Evolutionary conservation across 148 eudicot genomes (phyloP), one percentile per base, ranked within the genome.

Genomic region (Chenopodium album): DNA sequence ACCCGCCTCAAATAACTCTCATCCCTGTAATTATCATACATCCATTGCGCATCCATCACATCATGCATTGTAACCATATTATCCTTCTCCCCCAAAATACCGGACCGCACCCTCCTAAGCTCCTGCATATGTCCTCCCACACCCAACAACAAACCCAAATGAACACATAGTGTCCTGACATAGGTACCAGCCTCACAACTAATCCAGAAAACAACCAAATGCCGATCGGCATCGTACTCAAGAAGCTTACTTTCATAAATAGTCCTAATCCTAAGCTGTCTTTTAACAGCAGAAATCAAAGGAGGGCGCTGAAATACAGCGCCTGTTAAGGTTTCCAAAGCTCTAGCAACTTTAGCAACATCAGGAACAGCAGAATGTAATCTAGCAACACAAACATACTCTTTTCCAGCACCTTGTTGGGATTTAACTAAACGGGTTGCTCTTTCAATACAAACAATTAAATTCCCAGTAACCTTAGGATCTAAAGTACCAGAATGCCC

Each of bases 51-150:
- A 88, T 95, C 99, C 92, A 95, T 90, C 32, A 93, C 98, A 87
- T 95, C 98, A 34, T 93, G 99, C 99, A 95, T 93, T 0, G 97
- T 95, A 54, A 93, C 94, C 99, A 93, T 95, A 64, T 95, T 95
- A 88, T 95, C 94, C 80, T 92, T 95, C 91, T 95, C 99, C 11
- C 99, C 99, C 83, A 88, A 74, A 50, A 93, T 91, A 34, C 99
- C 99, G 0, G 97, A 91, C 84, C 98, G 41, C 0, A 94, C 98
- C 34, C 98, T 76, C 84, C 98, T 80, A 46, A 95, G 80, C 92
- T 95, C 99, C 88, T 95, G 99, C 99, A 95, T 95, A 88, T 95
- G 98, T 0, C 81, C 94, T 3, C 99, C 99, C 32, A 92, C 98
- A 71, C 99, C 98, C 70, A 95, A 73, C 81, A 95, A 80, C 41